Base-by-base conservation (phyloP, 2,329 filamentous ascomycete genomes). In the Venturia oleaginea region DNA sequence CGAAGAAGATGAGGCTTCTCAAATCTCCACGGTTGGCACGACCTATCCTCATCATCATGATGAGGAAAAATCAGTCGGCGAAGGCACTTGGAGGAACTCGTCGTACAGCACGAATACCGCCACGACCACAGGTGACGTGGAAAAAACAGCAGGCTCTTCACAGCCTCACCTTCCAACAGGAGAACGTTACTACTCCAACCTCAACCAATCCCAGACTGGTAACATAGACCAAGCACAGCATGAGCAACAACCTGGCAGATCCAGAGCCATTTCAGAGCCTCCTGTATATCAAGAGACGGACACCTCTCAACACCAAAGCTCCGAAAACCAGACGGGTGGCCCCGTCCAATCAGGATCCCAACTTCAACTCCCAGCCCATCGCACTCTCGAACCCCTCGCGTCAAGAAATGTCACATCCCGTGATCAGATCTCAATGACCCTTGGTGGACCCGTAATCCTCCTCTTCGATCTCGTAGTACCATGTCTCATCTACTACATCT, bases 401-500 rank as follows among this genome's bases (percentile, higher is more conserved):
- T 68, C 70, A 51, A 71, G 70, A 64, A 62, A 69, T 42, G 69
- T 69, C 30, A 67, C 70, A 65, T 68, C 69, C n/a, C 69, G 68
- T 69, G 66, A 70, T 59, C 67, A 68, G 62, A 34, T 69, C 24
- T 69, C 70, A 2, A 71, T 73, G 43, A 72, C 71, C 1, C 67
- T 73, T 13, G 71, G 71, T 15, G 61, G 70, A 5, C 71, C 71
- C 10, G 71, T 71, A 68, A 70, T 73, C 43, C 51, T 71, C 17
- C 61, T 72, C 19, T 72, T 72, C 67, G 71, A 73, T 55, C 65
- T 73, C 40, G 65, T 72, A 30, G 68, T 73, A 2, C 71, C 71
- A 5, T 70, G 68, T 67, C 72, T 73, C 30, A 69, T 72, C 38
- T 73, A 72, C 68, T 73, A 73, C 64, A 67, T 67, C 38, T 73